Conservation (phyloP, 306 rosid species). For the Hylodesmum podocarpum region DNA sequence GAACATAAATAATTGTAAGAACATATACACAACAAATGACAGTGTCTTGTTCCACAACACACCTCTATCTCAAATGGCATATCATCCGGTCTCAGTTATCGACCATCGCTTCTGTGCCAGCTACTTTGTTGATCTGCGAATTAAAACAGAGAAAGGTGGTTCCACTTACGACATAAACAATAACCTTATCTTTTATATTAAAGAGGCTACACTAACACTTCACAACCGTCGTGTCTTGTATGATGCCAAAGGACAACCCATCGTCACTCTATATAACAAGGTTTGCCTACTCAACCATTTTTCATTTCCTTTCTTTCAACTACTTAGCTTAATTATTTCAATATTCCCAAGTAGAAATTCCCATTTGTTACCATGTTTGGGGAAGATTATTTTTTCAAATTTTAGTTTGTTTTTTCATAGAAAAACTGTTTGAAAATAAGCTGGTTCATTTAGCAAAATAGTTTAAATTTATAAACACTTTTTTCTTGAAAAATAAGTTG, state of each 20-base stretch:
- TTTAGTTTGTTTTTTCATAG: too few relatives aligned
- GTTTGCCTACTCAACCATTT: background rate
- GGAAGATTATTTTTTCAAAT: too few relatives aligned
- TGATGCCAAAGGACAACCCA: background rate
- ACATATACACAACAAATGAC: too few relatives aligned
- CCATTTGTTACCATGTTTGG: too few relatives aligned
- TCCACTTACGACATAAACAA: background rate
- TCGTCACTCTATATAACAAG: conserved; percentile 1
- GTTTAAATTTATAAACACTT: too few relatives aligned
- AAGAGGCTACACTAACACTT: background rate
- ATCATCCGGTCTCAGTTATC: background rate
- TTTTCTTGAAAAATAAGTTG: too few relatives aligned
- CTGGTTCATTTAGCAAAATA: too few relatives aligned
- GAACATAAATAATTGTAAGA: too few relatives aligned
- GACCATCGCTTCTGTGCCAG: background rate
- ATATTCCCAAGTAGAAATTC: too few relatives aligned
- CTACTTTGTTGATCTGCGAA: background rate
- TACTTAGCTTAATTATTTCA: too few relatives aligned
- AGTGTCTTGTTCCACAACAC: too few relatives aligned
- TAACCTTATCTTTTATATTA: rapidly evolving
- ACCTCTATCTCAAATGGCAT: background rate
- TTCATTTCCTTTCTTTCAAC: background rate
- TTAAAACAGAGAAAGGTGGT: background rate
- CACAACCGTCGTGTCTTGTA: background rate
- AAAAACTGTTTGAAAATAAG: too few relatives aligned